Evolutionary conservation across 2,329 filamentous ascomycete species (phyloP).

Genomic region (Zelopaecilomyces penicillatus): DNA sequence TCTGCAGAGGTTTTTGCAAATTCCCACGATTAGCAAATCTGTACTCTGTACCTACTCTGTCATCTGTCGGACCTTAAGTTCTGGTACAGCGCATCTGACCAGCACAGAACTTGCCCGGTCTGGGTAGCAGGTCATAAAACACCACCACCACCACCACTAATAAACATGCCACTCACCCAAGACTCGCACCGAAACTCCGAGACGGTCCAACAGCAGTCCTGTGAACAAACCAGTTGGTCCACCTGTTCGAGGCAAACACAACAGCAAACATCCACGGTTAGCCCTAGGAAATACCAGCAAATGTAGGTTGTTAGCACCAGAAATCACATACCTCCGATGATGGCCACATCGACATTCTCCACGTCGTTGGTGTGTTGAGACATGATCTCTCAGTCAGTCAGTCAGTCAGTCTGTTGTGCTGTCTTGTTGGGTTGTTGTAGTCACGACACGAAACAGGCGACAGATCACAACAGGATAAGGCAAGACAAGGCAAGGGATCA

Average conservation of each 20-base stretch:
- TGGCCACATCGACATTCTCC: slow-evolving; percentile 24
- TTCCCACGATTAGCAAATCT: background rate
- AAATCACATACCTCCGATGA: slow-evolving; percentile 26
- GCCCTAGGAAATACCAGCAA: background rate
- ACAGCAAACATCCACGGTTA: background rate
- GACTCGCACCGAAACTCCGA: slow-evolving; percentile 33
- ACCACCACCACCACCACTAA: background rate
- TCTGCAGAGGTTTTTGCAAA: slow-evolving; percentile 18
- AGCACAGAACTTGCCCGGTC: no score
- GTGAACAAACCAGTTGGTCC: slow-evolving; percentile 38
- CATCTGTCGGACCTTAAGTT: background rate
- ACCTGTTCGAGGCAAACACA: slow-evolving; percentile 16
- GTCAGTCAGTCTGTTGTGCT: no score
- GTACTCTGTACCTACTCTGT: slow-evolving; percentile 1
- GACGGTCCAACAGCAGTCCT: slow-evolving; percentile 32
- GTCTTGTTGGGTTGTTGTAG: no score
- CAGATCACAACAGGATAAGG: no score
- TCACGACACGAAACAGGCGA: no score
- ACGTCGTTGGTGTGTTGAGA: background rate
- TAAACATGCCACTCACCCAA: slow-evolving; percentile 19
- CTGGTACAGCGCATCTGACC: background rate
- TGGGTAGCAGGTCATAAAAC: no score
- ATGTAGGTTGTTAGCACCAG: background rate
- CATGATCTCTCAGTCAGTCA: no score
- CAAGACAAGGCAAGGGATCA: no score